A percentile compares a stretch with the other conserved stretches of the same genome.
phyloP scores from a whole-genome alignment of 2,329 filamentous ascomycete species.

The Domatiomyces globalis region DNA sequence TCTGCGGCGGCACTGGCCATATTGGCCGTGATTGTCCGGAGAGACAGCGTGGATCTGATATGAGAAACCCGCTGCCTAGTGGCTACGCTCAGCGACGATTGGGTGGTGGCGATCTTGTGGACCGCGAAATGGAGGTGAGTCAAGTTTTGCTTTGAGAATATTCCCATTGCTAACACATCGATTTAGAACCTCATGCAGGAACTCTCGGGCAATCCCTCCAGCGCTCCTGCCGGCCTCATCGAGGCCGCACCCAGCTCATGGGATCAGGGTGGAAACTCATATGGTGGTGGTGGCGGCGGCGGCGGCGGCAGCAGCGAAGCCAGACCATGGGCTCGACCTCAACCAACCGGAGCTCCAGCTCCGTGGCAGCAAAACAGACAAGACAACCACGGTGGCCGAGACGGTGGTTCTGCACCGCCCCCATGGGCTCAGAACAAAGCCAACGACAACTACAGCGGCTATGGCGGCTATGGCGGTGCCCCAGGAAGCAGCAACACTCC shows the following conservation, averaged over 20 bases:
- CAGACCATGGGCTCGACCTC: conserved; percentile 24
- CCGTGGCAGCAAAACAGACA: conserved; percentile 54
- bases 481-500: conserved; percentile 36
- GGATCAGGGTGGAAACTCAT: conserved; percentile 22
- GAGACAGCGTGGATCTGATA: conserved; percentile 74
- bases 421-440: conserved; percentile 22
- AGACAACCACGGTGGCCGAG: conserved; percentile 36
- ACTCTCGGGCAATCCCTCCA: conserved; percentile 58
- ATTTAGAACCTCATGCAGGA: conserved; percentile 89
- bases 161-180: conserved; percentile 15
- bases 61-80: conserved; percentile 61
- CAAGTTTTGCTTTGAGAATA: background rate
- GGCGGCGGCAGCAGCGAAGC: conserved; percentile 52
- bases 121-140: conserved; percentile 86
- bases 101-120: conserved; percentile 68
- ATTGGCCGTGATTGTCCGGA: conserved; percentile 98
- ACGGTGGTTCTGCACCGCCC: conserved; percentile 22
- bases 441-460: conserved; percentile 30
- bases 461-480: conserved; percentile 27
- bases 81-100: conserved; percentile 48
- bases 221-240: conserved; percentile 59
- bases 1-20: conserved; percentile 94
- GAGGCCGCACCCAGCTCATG: conserved; percentile 61
- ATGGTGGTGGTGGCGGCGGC: conserved; percentile 5
- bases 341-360: conserved; percentile 34